Evolutionary conservation across 2,329 filamentous ascomycete species (phyloP), one percentile per base, ranked within the genome.

Genomic region (Chaetomium sp.): DNA sequence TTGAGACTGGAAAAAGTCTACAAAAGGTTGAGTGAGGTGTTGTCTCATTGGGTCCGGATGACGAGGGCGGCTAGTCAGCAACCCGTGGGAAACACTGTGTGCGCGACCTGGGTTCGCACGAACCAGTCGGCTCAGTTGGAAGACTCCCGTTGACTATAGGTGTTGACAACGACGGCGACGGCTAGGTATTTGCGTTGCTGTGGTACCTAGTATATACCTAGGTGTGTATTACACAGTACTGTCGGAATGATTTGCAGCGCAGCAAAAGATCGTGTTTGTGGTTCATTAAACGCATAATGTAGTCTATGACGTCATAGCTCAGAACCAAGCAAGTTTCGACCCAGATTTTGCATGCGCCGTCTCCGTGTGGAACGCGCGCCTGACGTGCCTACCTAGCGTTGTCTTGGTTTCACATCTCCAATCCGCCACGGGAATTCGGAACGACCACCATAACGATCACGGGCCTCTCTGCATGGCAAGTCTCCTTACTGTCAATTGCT

Each of bases 301-400:
- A 53, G 21, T 19, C 5, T 42, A 42, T 60, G 57, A 60, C 57
- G 57, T 60, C 57, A 60, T 60, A 21, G 13, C 29, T 1, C 2
- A 42, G 19, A 6, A 33, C 31, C 31, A 53, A n/a, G 49, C n/a
- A 60, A 60, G 23, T 38, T 51, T 35, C 27, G 25, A 38, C 19
- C 49, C 35, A n/a, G 31, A 55, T 61, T 42, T 19, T 42, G 38
- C 59, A 38, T 50, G 50, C 33, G 27, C 10, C 23, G 25, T 7
- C 23, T 16, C 23, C 5, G 27, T 50, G 6, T 29, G 27, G 27
- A 6, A 19, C 38, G 38, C 16, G 35, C 19, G 38, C 38, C 38
- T 42, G 16, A 4, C 7, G 38, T n/a, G 16, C n/a, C 16, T 16
- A 10, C 9, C 9, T 10, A 7, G n/a, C n/a, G n/a, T n/a, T 29